Evolutionary conservation across 345 rosid species (phyloP).

Genomic region (Citrus glauca): DNA sequence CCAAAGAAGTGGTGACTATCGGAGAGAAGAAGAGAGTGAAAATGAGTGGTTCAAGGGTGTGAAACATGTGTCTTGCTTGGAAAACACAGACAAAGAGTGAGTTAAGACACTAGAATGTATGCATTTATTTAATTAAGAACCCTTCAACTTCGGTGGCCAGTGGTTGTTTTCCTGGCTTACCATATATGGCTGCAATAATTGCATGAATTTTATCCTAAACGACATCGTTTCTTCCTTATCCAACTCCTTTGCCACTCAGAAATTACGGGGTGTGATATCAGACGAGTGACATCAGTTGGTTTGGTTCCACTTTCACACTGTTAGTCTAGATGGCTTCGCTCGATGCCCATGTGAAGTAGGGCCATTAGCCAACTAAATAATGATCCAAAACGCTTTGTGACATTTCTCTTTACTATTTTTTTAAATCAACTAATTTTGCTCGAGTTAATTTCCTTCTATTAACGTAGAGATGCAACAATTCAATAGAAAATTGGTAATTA

Average conservation of each 20-base stretch:
- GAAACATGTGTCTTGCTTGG: slow-evolving; percentile 5
- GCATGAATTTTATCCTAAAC: not conserved
- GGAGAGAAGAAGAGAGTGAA: not conserved
- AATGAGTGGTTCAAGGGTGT: not conserved
- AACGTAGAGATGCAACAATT: too few species aligned
- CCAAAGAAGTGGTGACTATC: not conserved
- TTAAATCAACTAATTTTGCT: too few species aligned
- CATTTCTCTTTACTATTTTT: too few species aligned
- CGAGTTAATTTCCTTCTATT: too few species aligned
- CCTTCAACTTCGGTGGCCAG: not conserved
- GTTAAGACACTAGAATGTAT: not conserved
- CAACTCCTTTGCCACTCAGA: not conserved
- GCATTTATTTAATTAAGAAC: not conserved
- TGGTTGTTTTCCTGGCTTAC: not conserved
- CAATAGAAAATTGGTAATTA: too few species aligned
- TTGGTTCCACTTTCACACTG: too few species aligned
- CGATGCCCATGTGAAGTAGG: too few species aligned
- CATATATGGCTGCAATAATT: not conserved
- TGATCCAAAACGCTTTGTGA: too few species aligned
- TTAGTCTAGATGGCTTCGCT: too few species aligned
- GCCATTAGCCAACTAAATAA: too few species aligned
- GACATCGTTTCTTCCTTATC: not conserved
- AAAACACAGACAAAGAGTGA: not conserved
- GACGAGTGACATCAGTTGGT: too few species aligned
- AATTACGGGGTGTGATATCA: not conserved